Evolutionary conservation across 768 basidiomycete species (phyloP).

Genomic region (Cantharellus anzutake): DNA sequence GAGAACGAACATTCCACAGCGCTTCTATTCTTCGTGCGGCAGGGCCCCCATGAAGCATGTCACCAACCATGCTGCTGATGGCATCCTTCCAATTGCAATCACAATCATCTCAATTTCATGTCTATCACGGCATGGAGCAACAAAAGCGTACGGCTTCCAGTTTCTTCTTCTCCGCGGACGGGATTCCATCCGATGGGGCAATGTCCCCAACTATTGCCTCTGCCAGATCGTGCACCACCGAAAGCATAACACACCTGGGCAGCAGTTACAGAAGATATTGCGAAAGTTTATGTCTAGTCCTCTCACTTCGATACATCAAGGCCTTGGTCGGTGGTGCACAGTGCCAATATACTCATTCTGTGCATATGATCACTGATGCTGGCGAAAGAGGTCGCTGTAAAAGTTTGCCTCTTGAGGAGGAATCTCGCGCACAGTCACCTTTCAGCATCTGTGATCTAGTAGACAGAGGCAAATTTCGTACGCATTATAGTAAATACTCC

Average conservation of each 20-base stretch:
- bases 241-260: constrained; percentile 69
- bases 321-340: constrained; percentile 60
- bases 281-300: background rate
- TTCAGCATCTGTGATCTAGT: constrained; percentile 63
- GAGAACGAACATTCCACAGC: constrained; percentile 45
- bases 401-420: background rate
- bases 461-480: background rate
- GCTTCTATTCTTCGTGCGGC: constrained; percentile 46
- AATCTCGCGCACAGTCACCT: constrained; percentile 29
- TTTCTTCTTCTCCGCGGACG: constrained; percentile 58
- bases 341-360: constrained; percentile 84
- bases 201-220: constrained; percentile 98
- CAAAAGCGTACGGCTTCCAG: constrained; percentile 41
- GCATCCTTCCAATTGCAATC: constrained; percentile 35
- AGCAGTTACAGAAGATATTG: background rate
- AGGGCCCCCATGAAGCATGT: constrained; percentile 66
- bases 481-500: background rate
- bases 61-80: constrained; percentile 75
- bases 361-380: constrained; percentile 97
- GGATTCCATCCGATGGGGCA: constrained; percentile 69
- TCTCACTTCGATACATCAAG: constrained; percentile 53
- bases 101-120: background rate
- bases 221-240: constrained; percentile 83
- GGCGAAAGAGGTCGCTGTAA: background rate
- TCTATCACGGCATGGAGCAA: constrained; percentile 6